These are phyloP conservation scores for Blepharisma undulans DNA, from an alignment of 169 alveolate species.

Conservation along the genomic window DNA sequence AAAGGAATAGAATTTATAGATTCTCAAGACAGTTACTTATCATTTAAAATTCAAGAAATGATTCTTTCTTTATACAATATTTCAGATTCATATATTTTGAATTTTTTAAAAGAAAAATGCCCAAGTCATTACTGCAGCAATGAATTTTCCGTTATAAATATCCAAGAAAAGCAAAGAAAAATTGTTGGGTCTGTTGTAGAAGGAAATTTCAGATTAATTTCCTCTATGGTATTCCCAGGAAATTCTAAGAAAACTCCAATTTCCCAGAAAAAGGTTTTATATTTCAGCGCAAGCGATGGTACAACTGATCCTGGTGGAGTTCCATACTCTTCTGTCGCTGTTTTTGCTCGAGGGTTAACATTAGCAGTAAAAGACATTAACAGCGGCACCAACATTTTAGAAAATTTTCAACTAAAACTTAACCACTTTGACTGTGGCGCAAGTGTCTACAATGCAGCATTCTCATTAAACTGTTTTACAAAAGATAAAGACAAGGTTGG, in stretches of 20 bases:
- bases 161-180: neutral
- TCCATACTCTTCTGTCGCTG: neutral
- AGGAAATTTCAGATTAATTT: neutral
- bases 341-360: neutral
- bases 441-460: neutral
- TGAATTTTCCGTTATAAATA: neutral
- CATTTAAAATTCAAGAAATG: too few relatives aligned
- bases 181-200: neutral
- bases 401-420: neutral
- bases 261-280: neutral
- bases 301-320: neutral
- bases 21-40: too few relatives aligned
- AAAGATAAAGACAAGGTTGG: neutral
- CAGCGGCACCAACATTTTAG: neutral
- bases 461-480: neutral
- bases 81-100: too few relatives aligned
- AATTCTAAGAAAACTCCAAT: neutral
- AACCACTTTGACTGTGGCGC: slow-evolving; percentile 18
- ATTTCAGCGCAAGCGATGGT: neutral
- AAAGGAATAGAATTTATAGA: too few relatives aligned
- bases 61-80: too few relatives aligned
- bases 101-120: too few relatives aligned
- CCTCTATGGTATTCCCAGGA: neutral
- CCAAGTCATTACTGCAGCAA: too few relatives aligned
- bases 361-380: neutral